phyloP scores from a whole-genome alignment of 805 yeast species.

The Sugiyamaella valdiviana region DNA sequence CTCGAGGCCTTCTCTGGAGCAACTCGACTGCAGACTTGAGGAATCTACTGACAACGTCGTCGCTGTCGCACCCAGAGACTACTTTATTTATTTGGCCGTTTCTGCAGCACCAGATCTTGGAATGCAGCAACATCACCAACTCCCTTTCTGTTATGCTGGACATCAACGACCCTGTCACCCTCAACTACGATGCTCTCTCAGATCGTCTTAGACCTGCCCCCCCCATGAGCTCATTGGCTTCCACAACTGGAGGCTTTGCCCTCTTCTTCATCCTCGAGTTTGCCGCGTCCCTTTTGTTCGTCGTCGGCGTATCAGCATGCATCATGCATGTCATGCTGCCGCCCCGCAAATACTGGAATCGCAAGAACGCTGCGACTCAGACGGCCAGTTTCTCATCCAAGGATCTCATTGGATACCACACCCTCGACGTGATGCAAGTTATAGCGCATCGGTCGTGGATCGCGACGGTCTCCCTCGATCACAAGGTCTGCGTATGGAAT shows the following conservation, averaged over 20 bases:
- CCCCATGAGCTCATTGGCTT: background rate
- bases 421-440: slow-evolving; percentile 56
- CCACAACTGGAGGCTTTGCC: slow-evolving; percentile 4
- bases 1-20: background rate
- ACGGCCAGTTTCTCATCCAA: slow-evolving; percentile 29
- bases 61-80: background rate
- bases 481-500: slow-evolving; percentile 63
- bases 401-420: slow-evolving; percentile 47
- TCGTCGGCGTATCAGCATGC: slow-evolving; percentile 44
- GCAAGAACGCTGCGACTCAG: background rate
- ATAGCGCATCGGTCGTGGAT: slow-evolving; percentile 32
- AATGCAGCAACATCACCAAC: background rate
- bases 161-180: slow-evolving; percentile 2
- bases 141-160: background rate
- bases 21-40: background rate
- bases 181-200: background rate
- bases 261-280: slow-evolving; percentile 43
- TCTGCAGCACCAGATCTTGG: background rate
- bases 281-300: slow-evolving; percentile 43
- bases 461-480: slow-evolving; percentile 69
- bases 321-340: slow-evolving; percentile 38
- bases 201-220: background rate
- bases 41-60: background rate
- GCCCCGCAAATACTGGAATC: background rate
- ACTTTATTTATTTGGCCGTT: slow-evolving; percentile 2